Conservation (phyloP, 2,329 filamentous ascomycete species). For the Arthrobotrys conoides region DNA sequence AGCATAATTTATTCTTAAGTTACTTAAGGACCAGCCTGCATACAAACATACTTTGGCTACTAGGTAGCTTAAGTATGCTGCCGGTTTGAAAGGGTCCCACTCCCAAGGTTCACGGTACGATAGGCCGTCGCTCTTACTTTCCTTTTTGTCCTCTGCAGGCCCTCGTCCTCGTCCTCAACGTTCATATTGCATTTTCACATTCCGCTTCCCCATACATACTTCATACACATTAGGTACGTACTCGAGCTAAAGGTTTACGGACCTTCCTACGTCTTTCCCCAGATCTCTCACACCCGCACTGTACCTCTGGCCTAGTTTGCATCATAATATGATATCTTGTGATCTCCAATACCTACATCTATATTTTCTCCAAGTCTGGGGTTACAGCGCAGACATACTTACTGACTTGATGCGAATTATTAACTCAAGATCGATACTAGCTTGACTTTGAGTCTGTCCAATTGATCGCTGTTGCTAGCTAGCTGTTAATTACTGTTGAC, state of each 20-base stretch:
- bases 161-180: constrained; percentile 5
- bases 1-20: constrained; percentile 23
- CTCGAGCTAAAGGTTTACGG: neutral
- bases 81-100: constrained; percentile 53
- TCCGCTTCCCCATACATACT: constrained; percentile 1
- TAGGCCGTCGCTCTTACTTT: constrained; percentile 55
- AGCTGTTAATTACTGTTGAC: constrained; percentile 6
- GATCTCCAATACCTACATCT: neutral
- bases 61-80: constrained; percentile 23
- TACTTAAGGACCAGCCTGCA: neutral
- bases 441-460: neutral
- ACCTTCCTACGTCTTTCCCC: constrained; percentile 23
- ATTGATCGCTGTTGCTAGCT: neutral
- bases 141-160: constrained; percentile 42
- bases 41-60: neutral
- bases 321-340: neutral
- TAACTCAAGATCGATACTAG: neutral
- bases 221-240: neutral
- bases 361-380: neutral
- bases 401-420: neutral
- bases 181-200: constrained; percentile 30
- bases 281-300: constrained; percentile 8
- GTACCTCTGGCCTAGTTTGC: neutral
- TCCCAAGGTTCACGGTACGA: constrained; percentile 61
- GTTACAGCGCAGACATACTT: neutral